A percentile compares a stretch with the other conserved stretches of the same genome.
phyloP scores from a whole-genome alignment of 257 asterid genomes.

The Solanum corneliomulleri region DNA sequence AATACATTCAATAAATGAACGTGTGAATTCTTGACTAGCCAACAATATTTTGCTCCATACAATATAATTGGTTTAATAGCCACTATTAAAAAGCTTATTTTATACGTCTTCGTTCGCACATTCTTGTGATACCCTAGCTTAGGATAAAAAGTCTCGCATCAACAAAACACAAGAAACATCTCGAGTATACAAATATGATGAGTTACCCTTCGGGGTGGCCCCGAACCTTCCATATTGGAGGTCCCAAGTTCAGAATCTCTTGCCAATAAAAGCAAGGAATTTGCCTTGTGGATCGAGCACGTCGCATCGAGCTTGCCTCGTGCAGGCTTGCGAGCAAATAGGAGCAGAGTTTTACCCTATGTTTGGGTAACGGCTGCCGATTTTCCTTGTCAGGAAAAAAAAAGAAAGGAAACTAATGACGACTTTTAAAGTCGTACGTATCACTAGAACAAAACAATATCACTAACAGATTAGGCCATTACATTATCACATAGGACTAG shows the following conservation, averaged over 20 bases:
- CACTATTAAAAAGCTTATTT: not conserved
- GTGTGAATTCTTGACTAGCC: not conserved
- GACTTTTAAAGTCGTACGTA: not conserved
- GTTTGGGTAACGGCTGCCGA: accelerated
- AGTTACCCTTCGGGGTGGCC: accelerated
- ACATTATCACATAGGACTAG: not conserved
- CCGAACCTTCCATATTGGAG: accelerated
- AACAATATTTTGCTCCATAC: not conserved
- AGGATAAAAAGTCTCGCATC: not conserved
- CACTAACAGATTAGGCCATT: not conserved
- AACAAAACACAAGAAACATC: not conserved
- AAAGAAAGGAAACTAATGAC: not conserved
- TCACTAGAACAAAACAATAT: not conserved
- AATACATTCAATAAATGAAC: not conserved
- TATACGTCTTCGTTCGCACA: not conserved
- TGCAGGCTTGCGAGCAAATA: not conserved
- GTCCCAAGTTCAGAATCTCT: not conserved
- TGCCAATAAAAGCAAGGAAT: accelerated
- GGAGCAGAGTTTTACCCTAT: not conserved
- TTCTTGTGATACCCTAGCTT: not conserved
- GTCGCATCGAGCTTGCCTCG: accelerated
- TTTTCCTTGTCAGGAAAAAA: not conserved
- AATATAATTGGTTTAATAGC: not conserved
- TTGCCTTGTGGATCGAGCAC: accelerated
- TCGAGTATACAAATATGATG: not conserved